A percentile compares a stretch with the other conserved stretches of the same genome.
These are phyloP conservation scores for Garcia nutans DNA, from an alignment of 345 rosid species.

Conservation along the genomic window DNA sequence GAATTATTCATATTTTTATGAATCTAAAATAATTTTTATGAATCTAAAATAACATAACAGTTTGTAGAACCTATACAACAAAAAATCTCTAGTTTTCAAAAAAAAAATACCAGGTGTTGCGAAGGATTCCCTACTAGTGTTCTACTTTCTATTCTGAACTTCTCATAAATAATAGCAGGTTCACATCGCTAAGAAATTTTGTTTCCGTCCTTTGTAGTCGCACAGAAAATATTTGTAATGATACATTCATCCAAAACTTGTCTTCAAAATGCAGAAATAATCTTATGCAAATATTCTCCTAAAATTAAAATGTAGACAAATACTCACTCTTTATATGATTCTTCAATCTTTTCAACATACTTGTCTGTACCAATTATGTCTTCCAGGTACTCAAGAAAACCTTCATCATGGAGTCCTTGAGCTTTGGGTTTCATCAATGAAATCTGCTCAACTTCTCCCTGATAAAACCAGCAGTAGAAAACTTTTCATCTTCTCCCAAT, in stretches of 20 bases:
- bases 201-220: neutral
- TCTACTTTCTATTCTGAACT: neutral
- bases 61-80: neutral
- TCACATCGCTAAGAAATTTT: neutral
- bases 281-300: neutral
- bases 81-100: neutral
- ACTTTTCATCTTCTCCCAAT: no score
- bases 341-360: slow-evolving; percentile 90
- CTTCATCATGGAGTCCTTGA: slow-evolving; percentile 98
- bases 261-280: slow-evolving; percentile 14
- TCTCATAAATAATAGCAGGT: neutral
- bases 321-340: slow-evolving; percentile 74
- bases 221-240: neutral
- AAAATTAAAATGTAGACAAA: slow-evolving; percentile 8
- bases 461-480: slow-evolving; percentile 26
- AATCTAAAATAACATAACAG: neutral
- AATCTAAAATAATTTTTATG: neutral
- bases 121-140: neutral
- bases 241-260: neutral
- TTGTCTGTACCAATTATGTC: slow-evolving; percentile 94
- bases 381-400: slow-evolving; percentile 93
- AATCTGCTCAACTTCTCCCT: slow-evolving; percentile 99
- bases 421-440: slow-evolving; percentile 97
- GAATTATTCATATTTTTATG: neutral
- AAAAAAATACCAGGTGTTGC: neutral